These are phyloP conservation scores for Baorangia bicolor DNA, from an alignment of 768 basidiomycete genomes.

Conservation along the genomic window DNA sequence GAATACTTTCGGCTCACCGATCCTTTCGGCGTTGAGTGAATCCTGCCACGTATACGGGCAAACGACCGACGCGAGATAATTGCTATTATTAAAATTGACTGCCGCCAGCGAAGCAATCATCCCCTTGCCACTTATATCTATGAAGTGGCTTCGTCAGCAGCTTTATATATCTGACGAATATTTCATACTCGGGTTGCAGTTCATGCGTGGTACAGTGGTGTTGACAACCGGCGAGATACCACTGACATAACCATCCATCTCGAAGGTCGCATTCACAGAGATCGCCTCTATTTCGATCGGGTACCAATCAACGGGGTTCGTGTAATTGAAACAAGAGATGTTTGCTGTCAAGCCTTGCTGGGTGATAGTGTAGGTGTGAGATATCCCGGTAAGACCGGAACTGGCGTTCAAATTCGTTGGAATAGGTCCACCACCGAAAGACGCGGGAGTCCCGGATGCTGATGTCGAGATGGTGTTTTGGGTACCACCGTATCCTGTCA, in stretches of 20 bases:
- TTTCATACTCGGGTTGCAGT: neutral
- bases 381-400: neutral
- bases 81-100: neutral
- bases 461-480: neutral
- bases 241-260: neutral
- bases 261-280: neutral
- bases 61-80: neutral
- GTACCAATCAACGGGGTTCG: neutral
- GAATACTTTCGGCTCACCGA: neutral
- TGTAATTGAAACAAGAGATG: neutral
- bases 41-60: slow-evolving; percentile 1
- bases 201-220: neutral
- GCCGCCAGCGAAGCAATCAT: neutral
- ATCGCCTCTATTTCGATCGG: neutral
- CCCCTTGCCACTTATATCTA: neutral
- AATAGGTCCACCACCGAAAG: neutral
- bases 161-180: too few relatives aligned
- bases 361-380: neutral
- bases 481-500: neutral
- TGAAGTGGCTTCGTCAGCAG: neutral
- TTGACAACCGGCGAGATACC: neutral
- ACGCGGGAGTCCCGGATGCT: neutral
- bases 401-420: neutral
- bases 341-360: neutral
- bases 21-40: neutral